Evolutionary conservation across 2,329 filamentous ascomycete genomes (phyloP), one percentile per base, ranked within the genome.

Genomic region (Elsinoe necatrix): DNA sequence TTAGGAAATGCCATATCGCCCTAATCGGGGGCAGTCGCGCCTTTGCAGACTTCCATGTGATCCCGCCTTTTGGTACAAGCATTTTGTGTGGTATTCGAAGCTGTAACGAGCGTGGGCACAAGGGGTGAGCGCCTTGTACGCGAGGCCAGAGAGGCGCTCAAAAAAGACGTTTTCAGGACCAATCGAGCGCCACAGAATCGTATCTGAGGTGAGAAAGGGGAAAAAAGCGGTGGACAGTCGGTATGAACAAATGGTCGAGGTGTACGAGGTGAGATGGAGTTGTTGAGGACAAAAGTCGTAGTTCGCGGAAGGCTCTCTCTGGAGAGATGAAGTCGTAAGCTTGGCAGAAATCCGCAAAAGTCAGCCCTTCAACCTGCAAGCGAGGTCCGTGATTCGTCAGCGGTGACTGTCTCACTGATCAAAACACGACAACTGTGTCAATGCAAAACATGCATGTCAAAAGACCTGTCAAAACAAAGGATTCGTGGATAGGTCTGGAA

Each of bases 31-130:
- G 89, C 64, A 96, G 75, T 67, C 83, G 81, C 66, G 87, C 80
- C 75, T 83, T 87, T 63, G 91, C 86, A 63, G 88, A 86, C 78
- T 95, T 96, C 91, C 92, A 97, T 71, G 84, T 90, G 68, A 92
- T 80, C 70, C 89, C 88, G 71, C 87, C 87, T 74, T 95, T 95
- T 62, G 89, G 87, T 65, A 95, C 83, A 76, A 96, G 83, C 91
- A 96, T 96, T 42, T 54, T 68, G 60, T 56, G 54, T 48, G 34
- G 20, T 52, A 23, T 37, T 39, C 34, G 16, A 9, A 41, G 34
- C 27, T 43, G 27, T 48, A 52, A 52, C 27, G 35, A 43, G 47
- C 41, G 54, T 47, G 34, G 29, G 34, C 43, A 21, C 23, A 35
- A 57, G 20, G 39, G 34, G 34, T 39, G 41, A 43, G 50, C 55